Percentiles rank a stretch among this genome's conserved stretches.
phyloP scores from a whole-genome alignment of 176 grass and related monocot species.

The Tuctoria greenei region DNA sequence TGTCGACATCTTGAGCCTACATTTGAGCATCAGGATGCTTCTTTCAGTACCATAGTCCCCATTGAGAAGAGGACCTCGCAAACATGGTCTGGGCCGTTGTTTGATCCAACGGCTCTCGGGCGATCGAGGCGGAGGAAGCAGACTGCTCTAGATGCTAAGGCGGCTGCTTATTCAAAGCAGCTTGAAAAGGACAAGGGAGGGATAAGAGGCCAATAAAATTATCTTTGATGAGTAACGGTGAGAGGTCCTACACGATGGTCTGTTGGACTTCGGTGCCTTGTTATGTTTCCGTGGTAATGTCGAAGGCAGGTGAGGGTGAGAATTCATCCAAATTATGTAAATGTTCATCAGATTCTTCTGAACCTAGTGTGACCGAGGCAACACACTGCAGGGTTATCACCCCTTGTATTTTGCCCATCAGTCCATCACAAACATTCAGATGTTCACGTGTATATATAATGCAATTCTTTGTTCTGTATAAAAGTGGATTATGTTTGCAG shows the following conservation, averaged over 20 bases:
- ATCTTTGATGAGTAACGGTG: not conserved
- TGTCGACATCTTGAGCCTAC: conserved; percentile 39
- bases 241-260: not conserved
- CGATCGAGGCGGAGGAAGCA: conserved; percentile 45
- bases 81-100: conserved; percentile 48
- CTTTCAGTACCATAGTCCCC: conserved; percentile 50
- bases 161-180: conserved; percentile 49
- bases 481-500: not conserved
- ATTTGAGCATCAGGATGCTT: conserved; percentile 48
- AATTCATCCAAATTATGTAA: conserved; percentile 41
- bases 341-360: conserved; percentile 33
- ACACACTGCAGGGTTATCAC: not conserved
- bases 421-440: not conserved
- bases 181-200: conserved; percentile 37
- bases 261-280: conserved; percentile 11
- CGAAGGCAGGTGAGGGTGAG: not conserved
- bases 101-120: conserved; percentile 35
- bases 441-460: conserved; percentile 22
- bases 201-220: conserved; percentile 16
- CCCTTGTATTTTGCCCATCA: conserved; percentile 21
- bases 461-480: conserved; percentile 14
- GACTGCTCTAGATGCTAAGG: conserved; percentile 42
- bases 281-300: not conserved
- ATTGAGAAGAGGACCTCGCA: conserved; percentile 38
- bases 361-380: not conserved